phyloP scores from a whole-genome alignment of 2,329 filamentous ascomycete genomes.

The Colletotrichum gigasporum region DNA sequence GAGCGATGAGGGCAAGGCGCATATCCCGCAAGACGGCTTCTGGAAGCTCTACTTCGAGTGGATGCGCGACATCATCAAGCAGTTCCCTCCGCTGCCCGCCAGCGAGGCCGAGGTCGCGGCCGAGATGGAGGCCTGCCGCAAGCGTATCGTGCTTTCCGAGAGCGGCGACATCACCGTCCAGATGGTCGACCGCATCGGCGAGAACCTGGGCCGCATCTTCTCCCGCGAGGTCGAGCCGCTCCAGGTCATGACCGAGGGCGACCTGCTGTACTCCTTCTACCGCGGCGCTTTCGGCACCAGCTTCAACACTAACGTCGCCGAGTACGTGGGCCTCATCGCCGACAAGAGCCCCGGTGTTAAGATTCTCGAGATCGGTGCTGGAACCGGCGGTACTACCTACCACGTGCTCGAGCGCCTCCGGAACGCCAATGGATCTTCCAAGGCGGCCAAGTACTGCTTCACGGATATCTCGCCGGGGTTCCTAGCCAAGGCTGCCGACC shows the following conservation, averaged over 20 bases:
- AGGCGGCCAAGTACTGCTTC: conserved; percentile 47
- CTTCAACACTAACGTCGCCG: conserved; percentile 25
- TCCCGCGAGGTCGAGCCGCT: conserved; percentile 44
- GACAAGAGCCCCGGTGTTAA: conserved; percentile 36
- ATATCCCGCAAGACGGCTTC: conserved; percentile 16
- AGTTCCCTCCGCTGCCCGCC: conserved; percentile 5
- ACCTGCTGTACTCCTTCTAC: conserved; percentile 46
- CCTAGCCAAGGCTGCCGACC: conserved; percentile 48
- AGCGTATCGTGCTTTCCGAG: conserved; percentile 20
- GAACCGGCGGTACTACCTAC: conserved; percentile 20
- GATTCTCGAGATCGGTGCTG: conserved; percentile 22
- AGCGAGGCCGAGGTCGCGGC: conserved; percentile 10
- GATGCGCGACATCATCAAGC: conserved; percentile 22
- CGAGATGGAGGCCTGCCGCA: conserved; percentile 5
- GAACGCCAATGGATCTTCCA: conserved; percentile 18
- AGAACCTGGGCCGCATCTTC: conserved; percentile 42
- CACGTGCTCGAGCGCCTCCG: conserved; percentile 25
- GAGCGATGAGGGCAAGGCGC: conserved; percentile 7
- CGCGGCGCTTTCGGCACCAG: conserved; percentile 21
- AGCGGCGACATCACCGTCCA: conserved; percentile 23
- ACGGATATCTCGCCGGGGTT: conserved; percentile 55
- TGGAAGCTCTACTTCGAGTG: conserved; percentile 23
- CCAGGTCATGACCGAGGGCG: conserved; percentile 46
- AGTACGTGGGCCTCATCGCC: conserved; percentile 31
- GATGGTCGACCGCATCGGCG: conserved; percentile 23